Percentiles rank a stretch among this genome's conserved stretches.
Evolutionary conservation across 108 stramenopile genomes (phyloP).

Genomic region (Cyclostephanos invisitatus): DNA sequence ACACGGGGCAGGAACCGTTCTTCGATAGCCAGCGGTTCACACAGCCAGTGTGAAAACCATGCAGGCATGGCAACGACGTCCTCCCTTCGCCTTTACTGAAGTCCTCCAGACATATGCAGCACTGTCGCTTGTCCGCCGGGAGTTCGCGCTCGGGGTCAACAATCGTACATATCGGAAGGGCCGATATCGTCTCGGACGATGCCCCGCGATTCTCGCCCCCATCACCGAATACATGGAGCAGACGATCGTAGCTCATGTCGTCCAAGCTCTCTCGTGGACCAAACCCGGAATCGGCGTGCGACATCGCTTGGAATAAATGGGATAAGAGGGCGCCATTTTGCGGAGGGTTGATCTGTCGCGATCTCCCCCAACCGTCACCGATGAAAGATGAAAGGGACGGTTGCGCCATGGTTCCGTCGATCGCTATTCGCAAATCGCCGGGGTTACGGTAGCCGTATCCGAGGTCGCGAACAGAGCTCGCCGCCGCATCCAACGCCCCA

Average conservation of each 20-base stretch:
- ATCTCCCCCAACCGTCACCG: slow-evolving; percentile 2
- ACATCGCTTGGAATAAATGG: slow-evolving; percentile 2
- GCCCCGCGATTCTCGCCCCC: slow-evolving; percentile 72
- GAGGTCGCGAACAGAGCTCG: not conserved
- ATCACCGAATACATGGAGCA: slow-evolving; percentile 65
- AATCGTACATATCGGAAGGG: slow-evolving; percentile 44
- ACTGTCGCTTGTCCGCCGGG: slow-evolving; percentile 61
- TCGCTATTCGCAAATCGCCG: slow-evolving; percentile 6
- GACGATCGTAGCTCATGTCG: slow-evolving; percentile 62
- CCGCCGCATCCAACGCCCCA: slow-evolving; percentile 11
- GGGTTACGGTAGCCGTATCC: not conserved
- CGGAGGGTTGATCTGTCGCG: not conserved
- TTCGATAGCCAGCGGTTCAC: slow-evolving; percentile 74
- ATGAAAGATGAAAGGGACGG: not conserved
- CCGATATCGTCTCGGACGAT: slow-evolving; percentile 42
- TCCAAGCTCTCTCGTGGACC: slow-evolving; percentile 33
- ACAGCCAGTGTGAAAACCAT: slow-evolving; percentile 85
- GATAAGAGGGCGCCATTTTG: not conserved
- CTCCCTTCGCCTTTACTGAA: slow-evolving; percentile 70
- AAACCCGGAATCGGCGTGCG: not conserved
- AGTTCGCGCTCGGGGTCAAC: slow-evolving; percentile 37
- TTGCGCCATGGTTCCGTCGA: slow-evolving; percentile 8
- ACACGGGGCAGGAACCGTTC: slow-evolving; percentile 76
- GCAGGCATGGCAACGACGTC: slow-evolving; percentile 79
- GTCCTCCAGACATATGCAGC: slow-evolving; percentile 83